These are phyloP conservation scores for Aspergillus melleus DNA, from an alignment of 2,329 filamentous ascomycete genomes.

Conservation along the genomic window DNA sequence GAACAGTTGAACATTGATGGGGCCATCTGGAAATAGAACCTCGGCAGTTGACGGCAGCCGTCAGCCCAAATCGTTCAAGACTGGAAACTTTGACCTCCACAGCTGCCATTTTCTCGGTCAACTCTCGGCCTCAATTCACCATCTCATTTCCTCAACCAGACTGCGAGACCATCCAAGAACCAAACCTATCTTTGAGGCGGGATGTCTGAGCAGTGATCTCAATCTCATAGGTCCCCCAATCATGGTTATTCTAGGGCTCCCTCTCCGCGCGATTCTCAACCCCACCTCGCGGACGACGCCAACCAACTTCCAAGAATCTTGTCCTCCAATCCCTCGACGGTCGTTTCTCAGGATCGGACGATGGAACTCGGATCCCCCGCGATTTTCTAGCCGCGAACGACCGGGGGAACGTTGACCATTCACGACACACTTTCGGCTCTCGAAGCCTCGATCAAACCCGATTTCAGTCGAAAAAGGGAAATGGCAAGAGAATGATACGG, in stretches of 20 bases:
- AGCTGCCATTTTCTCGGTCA: slow-evolving; percentile 7
- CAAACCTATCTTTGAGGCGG: no score
- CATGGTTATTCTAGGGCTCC: background rate
- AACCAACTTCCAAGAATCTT: slow-evolving; percentile 1
- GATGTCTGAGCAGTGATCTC: background rate
- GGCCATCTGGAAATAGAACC: background rate
- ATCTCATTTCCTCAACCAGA: background rate
- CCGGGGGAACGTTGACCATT: slow-evolving; percentile 7
- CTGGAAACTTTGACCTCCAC: slow-evolving; percentile 1
- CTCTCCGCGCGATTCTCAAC: background rate
- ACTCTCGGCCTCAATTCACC: slow-evolving; percentile 4
- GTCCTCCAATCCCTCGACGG: background rate
- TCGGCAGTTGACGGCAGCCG: background rate
- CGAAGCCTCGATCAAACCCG: background rate
- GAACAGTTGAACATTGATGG: no score
- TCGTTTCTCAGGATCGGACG: background rate
- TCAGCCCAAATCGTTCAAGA: background rate
- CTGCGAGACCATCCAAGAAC: background rate
- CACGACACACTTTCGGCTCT: background rate
- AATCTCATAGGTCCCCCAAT: background rate
- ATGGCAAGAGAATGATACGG: background rate
- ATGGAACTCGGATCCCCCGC: slow-evolving; percentile 6
- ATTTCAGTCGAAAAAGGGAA: background rate
- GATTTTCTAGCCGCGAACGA: slow-evolving; percentile 8
- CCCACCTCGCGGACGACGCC: background rate